These are phyloP conservation scores for Pistacia atlantica DNA, from an alignment of 345 rosid genomes.

Conservation along the genomic window DNA sequence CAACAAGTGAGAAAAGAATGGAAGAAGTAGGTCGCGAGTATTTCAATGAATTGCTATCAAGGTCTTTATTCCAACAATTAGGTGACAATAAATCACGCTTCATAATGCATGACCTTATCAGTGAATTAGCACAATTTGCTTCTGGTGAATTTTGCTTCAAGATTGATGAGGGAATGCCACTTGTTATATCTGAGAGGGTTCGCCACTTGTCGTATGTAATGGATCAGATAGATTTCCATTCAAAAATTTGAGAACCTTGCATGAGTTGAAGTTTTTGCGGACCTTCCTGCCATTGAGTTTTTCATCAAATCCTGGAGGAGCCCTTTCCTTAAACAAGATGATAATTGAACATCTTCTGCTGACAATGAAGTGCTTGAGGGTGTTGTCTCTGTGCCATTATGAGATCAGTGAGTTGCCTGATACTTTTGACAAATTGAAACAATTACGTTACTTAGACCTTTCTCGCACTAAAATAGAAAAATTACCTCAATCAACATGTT, in stretches of 20 bases:
- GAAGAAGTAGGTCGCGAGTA: conserved; percentile 42
- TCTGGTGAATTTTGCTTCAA: conserved; percentile 41
- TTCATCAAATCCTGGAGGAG: conserved; percentile 28
- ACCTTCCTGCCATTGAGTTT: conserved; percentile 41
- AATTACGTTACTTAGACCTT: conserved; percentile 38
- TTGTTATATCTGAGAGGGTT: conserved; percentile 21
- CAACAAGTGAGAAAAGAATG: conserved; percentile 25
- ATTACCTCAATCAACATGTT: conserved; percentile 34
- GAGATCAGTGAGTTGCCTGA: conserved; percentile 19
- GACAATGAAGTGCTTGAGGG: conserved; percentile 33
- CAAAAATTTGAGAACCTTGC: conserved; percentile 36
- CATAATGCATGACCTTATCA: conserved; percentile 45
- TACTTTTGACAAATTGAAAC: conserved; percentile 37
- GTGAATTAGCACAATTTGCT: conserved; percentile 41
- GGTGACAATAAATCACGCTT: conserved; percentile 26
- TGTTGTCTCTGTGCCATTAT: conserved; percentile 37
- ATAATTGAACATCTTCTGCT: conserved; percentile 25
- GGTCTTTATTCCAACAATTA: conserved; percentile 32
- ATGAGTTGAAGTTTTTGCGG: conserved; percentile 33
- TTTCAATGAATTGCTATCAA: conserved; percentile 32
- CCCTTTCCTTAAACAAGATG: conserved; percentile 39
- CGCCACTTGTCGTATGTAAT: conserved; percentile 39
- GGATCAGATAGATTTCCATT: conserved; percentile 26
- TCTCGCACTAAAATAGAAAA: conserved; percentile 25
- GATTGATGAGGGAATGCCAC: conserved; percentile 27